phyloP scores from a whole-genome alignment of 2,329 filamentous ascomycete genomes.

The Penicillium sp. region DNA sequence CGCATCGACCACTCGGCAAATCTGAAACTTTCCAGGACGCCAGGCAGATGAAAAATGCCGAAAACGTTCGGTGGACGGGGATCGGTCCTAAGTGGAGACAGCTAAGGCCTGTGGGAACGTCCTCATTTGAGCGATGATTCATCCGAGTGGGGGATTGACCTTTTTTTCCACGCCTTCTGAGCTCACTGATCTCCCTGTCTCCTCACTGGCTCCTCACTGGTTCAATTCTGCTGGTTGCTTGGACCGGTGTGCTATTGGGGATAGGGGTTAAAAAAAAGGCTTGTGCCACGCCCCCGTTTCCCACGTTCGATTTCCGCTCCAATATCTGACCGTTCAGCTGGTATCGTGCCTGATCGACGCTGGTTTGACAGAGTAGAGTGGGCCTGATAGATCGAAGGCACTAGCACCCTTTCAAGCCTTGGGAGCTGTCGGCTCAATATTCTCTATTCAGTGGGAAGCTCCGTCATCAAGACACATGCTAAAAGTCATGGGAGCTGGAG shows the following conservation, averaged over 20 bases:
- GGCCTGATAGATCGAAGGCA: conserved; percentile 11
- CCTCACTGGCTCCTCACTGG: too few species aligned
- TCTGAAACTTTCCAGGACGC: conserved; percentile 25
- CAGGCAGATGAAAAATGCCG: conserved; percentile 22
- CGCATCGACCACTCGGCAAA: conserved; percentile 18
- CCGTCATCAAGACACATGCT: not conserved
- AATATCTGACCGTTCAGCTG: not conserved
- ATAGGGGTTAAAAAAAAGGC: not conserved
- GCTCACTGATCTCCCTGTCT: too few species aligned
- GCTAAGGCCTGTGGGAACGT: conserved; percentile 11
- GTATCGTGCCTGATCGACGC: conserved; percentile 24
- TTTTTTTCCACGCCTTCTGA: not conserved
- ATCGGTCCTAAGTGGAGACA: conserved; percentile 19
- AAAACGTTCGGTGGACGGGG: conserved; percentile 21
- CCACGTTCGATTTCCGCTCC: not conserved
- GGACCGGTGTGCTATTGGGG: too few species aligned
- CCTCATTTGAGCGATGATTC: conserved; percentile 12
- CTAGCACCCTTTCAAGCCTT: conserved; percentile 5
- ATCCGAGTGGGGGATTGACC: not conserved
- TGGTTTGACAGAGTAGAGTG: conserved; percentile 20
- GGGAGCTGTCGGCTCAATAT: conserved; percentile 6
- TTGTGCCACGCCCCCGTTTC: not conserved
- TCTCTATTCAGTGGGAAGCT: conserved; percentile 1
- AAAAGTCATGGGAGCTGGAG: not conserved
- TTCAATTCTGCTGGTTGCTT: too few species aligned